Base-by-base conservation (phyloP, 345 rosid genomes). In the Salix arbutifolia region DNA sequence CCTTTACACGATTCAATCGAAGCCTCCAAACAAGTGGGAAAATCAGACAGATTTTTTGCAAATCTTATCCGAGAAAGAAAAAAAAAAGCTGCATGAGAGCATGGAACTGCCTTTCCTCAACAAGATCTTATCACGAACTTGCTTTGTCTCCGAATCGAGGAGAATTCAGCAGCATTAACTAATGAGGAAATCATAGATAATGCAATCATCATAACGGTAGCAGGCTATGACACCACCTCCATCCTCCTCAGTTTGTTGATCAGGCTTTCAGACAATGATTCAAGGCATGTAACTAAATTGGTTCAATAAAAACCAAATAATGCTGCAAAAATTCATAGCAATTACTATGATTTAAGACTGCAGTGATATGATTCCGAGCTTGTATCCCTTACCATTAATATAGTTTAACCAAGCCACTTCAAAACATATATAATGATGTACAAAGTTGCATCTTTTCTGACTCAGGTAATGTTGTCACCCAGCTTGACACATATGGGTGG, bases 401-500 rank as follows among this genome's bases (percentile, higher is more conserved):
- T 37, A 7, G 40, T 37, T 37, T 26, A n/a, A 23, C 13, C 46
- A 26, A 8, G 26, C 17, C 23, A 26, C 28, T 28, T 16, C 0
- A 72, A 33, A 19, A 28, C 44, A 26, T 52, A 8, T 72, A 10
- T 8, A n/a, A 53, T 11, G 10, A 1, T 8, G 9, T 44, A 19
- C 12, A 6, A 37, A 28, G 13, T 38, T 35, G 2, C 37, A n/a
- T 13, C 31, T 4, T 19, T 10, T 37, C 61, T 25, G 8, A 11
- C 1, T 18, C 62, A 85, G 91, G 69, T 86, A 14, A 37, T 82
- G 37, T 70, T 65, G 84, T 79, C 70, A 1, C 21, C 88, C 19
- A 30, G 44, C 35, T 53, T 82, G 84, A 82, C 87, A 10, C 84
- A 86, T 21, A 78, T 81, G 86, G 81, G 80, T 33, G 81, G 71